phyloP scores from a whole-genome alignment of 441 rosid species.

The Euphorbia celastroides region DNA sequence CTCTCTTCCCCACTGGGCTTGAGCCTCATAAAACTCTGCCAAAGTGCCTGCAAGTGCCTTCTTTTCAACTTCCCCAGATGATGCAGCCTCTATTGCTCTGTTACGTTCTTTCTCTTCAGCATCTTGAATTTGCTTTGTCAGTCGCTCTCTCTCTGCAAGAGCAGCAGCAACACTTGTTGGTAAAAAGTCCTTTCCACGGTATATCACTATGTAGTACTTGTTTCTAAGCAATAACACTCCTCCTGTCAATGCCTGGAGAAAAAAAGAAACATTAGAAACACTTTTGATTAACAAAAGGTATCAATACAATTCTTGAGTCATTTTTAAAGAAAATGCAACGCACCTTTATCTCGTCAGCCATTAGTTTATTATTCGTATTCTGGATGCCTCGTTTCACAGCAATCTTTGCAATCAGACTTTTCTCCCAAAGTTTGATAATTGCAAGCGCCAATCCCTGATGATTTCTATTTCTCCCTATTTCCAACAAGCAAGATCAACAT shows the following conservation, averaged over 20 bases:
- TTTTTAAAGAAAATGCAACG: conserved; percentile 20
- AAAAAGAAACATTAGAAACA: conserved; percentile 13
- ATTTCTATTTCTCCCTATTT: conserved; percentile 83
- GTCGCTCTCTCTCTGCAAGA: conserved; percentile 78
- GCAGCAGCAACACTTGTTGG: conserved; percentile 79
- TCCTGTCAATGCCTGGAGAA: conserved; percentile 70
- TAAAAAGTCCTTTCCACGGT: conserved; percentile 94
- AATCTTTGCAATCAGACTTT: conserved; percentile 77
- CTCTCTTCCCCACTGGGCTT: conserved; percentile 84
- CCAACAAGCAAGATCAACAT: conserved; percentile 22
- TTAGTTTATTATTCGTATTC: conserved; percentile 93
- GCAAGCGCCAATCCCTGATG: conserved; percentile 96
- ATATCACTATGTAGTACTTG: conserved; percentile 84
- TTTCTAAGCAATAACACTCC: conserved; percentile 89
- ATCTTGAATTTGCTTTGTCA: conserved; percentile 69
- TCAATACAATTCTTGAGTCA: background rate
- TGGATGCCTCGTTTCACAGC: conserved; percentile 97
- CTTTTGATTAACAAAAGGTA: background rate
- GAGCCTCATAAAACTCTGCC: conserved; percentile 96
- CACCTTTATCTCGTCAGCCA: conserved; percentile 96
- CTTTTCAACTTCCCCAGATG: conserved; percentile 46
- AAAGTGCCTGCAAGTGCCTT: conserved; percentile 77
- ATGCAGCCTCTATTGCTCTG: conserved; percentile 39
- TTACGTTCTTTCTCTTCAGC: conserved; percentile 65
- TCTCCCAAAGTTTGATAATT: conserved; percentile 88